Conservation (phyloP, 208 protist species). For the Leishmania tropica region DNA sequence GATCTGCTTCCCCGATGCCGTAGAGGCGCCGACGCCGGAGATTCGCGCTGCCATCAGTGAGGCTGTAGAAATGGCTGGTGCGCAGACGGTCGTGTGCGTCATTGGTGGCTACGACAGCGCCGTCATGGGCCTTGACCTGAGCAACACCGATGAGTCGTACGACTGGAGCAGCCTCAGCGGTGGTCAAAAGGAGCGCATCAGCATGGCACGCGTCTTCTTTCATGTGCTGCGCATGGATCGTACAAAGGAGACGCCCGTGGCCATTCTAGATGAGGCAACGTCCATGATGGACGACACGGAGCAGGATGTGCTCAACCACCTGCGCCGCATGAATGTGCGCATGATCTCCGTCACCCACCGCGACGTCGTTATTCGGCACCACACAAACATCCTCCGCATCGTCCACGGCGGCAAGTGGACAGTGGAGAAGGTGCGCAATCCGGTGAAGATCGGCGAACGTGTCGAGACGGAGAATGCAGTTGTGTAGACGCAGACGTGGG, state of each 20-base stretch:
- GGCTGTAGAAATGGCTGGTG: constrained; percentile 70
- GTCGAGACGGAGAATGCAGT: constrained; percentile 34
- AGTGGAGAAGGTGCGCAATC: constrained; percentile 49
- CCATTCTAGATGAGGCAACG: constrained; percentile 86
- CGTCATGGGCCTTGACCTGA: constrained; percentile 54
- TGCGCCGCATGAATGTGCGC: constrained; percentile 71
- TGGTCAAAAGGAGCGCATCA: constrained; percentile 89
- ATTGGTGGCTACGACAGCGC: constrained; percentile 76
- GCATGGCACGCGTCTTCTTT: constrained; percentile 88
- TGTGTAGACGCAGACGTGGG: constrained; percentile 14
- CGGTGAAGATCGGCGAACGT: constrained; percentile 42
- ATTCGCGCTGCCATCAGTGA: constrained; percentile 46
- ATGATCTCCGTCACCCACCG: constrained; percentile 89
- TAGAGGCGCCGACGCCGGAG: constrained; percentile 27
- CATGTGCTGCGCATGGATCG: constrained; percentile 72
- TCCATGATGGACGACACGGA: constrained; percentile 92
- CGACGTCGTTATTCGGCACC: constrained; percentile 77
- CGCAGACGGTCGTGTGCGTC: constrained; percentile 71
- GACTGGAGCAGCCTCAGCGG: constrained; percentile 88
- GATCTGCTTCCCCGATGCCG: constrained; percentile 62
- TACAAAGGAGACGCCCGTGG: constrained; percentile 54
- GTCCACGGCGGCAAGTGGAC: constrained; percentile 54
- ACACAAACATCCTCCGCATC: constrained; percentile 73
- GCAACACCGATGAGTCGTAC: constrained; percentile 60
- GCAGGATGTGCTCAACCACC: constrained; percentile 79